phyloP scores from a whole-genome alignment of 768 basidiomycete genomes.

The Boletus pseudo-olivaceus region DNA sequence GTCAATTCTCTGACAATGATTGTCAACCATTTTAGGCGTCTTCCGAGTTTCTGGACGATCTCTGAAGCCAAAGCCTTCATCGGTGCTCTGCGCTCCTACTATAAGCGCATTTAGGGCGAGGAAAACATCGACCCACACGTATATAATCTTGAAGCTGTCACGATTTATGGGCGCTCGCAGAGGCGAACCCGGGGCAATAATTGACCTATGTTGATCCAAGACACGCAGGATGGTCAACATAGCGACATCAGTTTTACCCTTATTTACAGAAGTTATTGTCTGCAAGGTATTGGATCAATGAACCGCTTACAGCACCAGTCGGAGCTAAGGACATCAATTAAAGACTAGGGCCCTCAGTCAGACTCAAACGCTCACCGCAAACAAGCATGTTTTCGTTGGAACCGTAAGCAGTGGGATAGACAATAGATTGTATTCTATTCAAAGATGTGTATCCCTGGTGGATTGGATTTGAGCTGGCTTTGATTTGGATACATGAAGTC shows the following conservation, averaged over 20 bases:
- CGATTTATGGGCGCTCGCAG: slow-evolving; percentile 54
- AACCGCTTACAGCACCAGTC: slow-evolving; percentile 82
- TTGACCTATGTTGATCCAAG: slow-evolving; percentile 62
- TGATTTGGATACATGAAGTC: background rate
- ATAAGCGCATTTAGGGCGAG: background rate
- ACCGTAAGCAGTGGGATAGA: slow-evolving; percentile 89
- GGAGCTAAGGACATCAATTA: slow-evolving; percentile 57
- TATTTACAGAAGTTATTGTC: slow-evolving; percentile 5
- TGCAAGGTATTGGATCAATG: background rate
- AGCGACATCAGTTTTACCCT: slow-evolving; percentile 99
- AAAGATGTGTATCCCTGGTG: slow-evolving; percentile 76
- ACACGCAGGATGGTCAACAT: slow-evolving; percentile 92
- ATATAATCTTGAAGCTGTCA: slow-evolving; percentile 91
- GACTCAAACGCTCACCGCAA: slow-evolving; percentile 24
- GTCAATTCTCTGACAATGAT: slow-evolving; percentile 90
- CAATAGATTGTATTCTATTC: slow-evolving; percentile 94
- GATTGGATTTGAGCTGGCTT: background rate
- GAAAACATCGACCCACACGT: slow-evolving; percentile 59
- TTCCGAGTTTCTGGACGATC: slow-evolving; percentile 90
- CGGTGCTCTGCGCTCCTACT: slow-evolving; percentile 60
- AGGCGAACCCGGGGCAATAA: slow-evolving; percentile 26
- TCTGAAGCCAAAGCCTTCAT: slow-evolving; percentile 98
- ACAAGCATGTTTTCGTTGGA: slow-evolving; percentile 96
- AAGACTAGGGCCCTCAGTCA: background rate
- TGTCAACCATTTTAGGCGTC: slow-evolving; percentile 82